A percentile compares a stretch with the other conserved stretches of the same genome.
phyloP scores from a whole-genome alignment of 257 asterid genomes.

The Lavandula angustifolia region DNA sequence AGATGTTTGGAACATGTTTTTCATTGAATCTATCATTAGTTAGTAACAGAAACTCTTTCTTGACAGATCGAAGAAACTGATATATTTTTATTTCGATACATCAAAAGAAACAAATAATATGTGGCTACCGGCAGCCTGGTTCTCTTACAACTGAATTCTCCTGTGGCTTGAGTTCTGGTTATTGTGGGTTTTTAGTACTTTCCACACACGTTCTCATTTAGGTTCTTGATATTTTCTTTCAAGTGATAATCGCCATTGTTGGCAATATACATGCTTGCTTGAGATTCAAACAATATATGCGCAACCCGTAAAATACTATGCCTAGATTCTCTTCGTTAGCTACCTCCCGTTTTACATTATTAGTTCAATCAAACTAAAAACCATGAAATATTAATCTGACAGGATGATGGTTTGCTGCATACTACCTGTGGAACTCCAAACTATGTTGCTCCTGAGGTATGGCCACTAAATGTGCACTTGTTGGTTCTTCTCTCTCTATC shows the following conservation, averaged over 20 bases:
- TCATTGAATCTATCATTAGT: background rate
- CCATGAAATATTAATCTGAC: constrained; percentile 30
- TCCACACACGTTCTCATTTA: too few relatives aligned
- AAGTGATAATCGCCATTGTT: background rate
- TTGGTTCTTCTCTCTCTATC: too few relatives aligned
- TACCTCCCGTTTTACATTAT: constrained; percentile 1
- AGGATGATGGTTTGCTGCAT: constrained; percentile 96
- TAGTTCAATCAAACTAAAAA: background rate
- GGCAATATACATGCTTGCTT: background rate
- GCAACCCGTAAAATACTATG: background rate
- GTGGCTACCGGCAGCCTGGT: too few relatives aligned
- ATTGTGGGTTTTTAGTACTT: too few relatives aligned
- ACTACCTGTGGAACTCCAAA: constrained; percentile 98
- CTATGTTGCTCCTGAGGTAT: constrained; percentile 96
- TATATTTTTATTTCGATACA: background rate
- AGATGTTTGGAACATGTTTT: constrained; percentile 5
- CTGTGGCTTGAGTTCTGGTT: too few relatives aligned
- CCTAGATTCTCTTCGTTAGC: background rate
- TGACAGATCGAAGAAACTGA: too few relatives aligned
- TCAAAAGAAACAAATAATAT: background rate
- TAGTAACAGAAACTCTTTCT: too few relatives aligned
- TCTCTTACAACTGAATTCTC: too few relatives aligned
- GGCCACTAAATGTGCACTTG: constrained; percentile 20
- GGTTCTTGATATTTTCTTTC: background rate
- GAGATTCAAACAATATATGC: background rate